Evolutionary conservation across 2,329 filamentous ascomycete species (phyloP), one percentile per base, ranked within the genome.

Genomic region (Mariannaea sp.): DNA sequence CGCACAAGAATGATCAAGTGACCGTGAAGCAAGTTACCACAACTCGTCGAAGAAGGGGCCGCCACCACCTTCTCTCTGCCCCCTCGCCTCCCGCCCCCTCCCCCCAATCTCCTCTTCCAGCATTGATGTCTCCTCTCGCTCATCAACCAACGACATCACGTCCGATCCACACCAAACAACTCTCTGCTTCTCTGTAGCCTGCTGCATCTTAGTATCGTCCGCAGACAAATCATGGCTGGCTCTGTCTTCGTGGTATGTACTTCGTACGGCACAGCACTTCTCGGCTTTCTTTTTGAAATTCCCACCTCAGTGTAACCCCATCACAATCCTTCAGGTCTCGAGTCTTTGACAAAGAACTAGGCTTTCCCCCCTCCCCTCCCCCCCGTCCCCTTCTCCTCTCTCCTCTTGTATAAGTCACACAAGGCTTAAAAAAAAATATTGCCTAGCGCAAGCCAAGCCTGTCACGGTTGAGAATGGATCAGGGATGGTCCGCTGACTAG

Each of bases 1-100:
- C n/a, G n/a, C n/a, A n/a, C 36, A n/a, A 19, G 24, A 38, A 17
- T 44, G 48, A 51, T 62, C 54, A 62, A 64, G 58, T 61, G 56
- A 58, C 51, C 51, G 44, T 14, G 41, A 42, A 53, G 49, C 40
- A 38, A 38, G 60, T 44, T 38, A 57, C 47, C 57, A 56, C 48
- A 48, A 56, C n/a, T n/a, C n/a, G n/a, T n/a, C n/a, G n/a, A n/a
- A n/a, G n/a, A n/a, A n/a, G n/a, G n/a, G n/a, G n/a, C n/a, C n/a
- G n/a, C n/a, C n/a, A n/a, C n/a, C n/a, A n/a, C n/a, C n/a, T n/a
- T n/a, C n/a, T n/a, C n/a, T n/a, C n/a, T n/a, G n/a, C n/a, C n/a
- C n/a, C n/a, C n/a, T n/a, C n/a, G n/a, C n/a, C n/a, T n/a, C n/a
- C n/a, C n/a, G n/a, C n/a, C n/a, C n/a, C 53, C 49, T 33, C 53